Percentiles rank a stretch among this genome's conserved stretches.
These are phyloP conservation scores for Rhododendron simsii DNA, from an alignment of 148 eudicot genomes.

Conservation along the genomic window DNA sequence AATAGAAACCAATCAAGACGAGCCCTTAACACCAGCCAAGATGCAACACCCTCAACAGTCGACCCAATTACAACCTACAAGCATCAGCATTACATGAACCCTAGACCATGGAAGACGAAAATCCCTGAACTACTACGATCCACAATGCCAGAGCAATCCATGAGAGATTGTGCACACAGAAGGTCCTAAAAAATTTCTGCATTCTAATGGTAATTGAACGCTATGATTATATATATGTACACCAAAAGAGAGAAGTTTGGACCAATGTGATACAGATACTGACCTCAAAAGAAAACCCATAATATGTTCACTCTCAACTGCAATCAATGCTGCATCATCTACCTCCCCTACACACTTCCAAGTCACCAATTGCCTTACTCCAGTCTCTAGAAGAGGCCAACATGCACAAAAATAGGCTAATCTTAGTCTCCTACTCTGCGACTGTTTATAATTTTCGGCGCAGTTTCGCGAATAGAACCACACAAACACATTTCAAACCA, in stretches of 20 bases:
- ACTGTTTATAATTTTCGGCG: neutral
- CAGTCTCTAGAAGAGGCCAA: neutral
- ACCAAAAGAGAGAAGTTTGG: neutral
- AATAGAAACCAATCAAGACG: neutral
- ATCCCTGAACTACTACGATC: neutral
- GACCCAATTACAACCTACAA: neutral
- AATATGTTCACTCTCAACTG: neutral
- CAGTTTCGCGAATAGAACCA: neutral
- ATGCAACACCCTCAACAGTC: neutral
- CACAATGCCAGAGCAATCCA: neutral
- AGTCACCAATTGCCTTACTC: neutral
- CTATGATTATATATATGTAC: neutral
- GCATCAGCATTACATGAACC: neutral
- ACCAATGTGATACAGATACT: neutral
- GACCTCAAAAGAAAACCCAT: neutral
- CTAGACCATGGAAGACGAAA: neutral
- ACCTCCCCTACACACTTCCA: neutral
- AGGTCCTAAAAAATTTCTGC: neutral
- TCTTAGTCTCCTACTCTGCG: neutral
- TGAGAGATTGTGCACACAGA: neutral
- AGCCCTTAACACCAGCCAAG: neutral
- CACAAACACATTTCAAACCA: neutral
- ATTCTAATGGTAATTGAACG: neutral
- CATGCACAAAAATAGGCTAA: slow-evolving; percentile 3
- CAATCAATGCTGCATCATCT: neutral